These are phyloP conservation scores for Mucor ambiguus DNA, from an alignment of 371 early-diverging fungal species.

Conservation along the genomic window DNA sequence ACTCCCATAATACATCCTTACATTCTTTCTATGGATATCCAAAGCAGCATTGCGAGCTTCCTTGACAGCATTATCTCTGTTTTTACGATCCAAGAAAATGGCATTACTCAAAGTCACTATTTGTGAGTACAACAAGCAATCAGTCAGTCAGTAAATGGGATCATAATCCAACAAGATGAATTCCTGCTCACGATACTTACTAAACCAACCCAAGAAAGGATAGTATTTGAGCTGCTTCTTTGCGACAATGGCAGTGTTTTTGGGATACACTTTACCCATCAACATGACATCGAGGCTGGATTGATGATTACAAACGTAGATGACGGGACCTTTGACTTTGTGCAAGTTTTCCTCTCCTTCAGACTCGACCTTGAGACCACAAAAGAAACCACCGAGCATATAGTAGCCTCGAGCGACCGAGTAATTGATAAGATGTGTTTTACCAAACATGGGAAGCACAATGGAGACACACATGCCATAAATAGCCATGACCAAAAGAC, in stretches of 20 bases:
- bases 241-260: conserved; percentile 75
- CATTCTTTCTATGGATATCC: conserved; percentile 76
- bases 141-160: conserved; percentile 6
- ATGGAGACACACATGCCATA: conserved; percentile 53
- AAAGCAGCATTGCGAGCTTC: conserved; percentile 78
- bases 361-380: conserved; percentile 61
- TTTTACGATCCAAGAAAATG: conserved; percentile 89
- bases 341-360: conserved; percentile 65
- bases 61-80: conserved; percentile 77
- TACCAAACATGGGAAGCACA: conserved; percentile 47
- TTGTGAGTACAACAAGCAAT: not conserved
- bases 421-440: conserved; percentile 60
- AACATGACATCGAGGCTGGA: conserved; percentile 78
- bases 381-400: conserved; percentile 46
- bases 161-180: not conserved
- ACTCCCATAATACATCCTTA: conserved; percentile 25
- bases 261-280: conserved; percentile 75
- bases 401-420: conserved; percentile 63
- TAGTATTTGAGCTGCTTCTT: conserved; percentile 81
- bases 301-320: conserved; percentile 90
- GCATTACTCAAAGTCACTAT: conserved; percentile 76
- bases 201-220: conserved; percentile 87
- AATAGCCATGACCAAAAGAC: conserved; percentile 32
- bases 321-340: conserved; percentile 54
- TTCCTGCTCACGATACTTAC: conserved; percentile 55